Percentiles rank a stretch among this genome's conserved stretches.
phyloP scores from a whole-genome alignment of 2,329 filamentous ascomycete species.

The Cercospora beticola region DNA sequence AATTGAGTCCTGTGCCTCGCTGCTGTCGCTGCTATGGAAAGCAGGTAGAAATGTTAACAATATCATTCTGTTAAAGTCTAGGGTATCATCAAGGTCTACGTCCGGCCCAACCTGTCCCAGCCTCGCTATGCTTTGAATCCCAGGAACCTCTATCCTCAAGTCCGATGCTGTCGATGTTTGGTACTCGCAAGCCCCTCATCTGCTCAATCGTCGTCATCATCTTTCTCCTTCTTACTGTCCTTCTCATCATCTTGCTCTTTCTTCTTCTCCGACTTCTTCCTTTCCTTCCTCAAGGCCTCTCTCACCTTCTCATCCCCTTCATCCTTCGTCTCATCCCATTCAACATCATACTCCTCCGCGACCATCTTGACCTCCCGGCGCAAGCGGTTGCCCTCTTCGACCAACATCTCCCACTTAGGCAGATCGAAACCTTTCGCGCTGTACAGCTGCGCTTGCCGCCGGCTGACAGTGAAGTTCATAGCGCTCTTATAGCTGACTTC shows the following conservation, averaged over 20 bases:
- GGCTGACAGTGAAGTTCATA: slow-evolving; percentile 80
- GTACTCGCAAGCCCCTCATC: background rate
- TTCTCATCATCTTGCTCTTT: slow-evolving; percentile 55
- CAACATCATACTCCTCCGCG: slow-evolving; percentile 83
- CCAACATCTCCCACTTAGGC: slow-evolving; percentile 71
- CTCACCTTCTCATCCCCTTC: slow-evolving; percentile 36
- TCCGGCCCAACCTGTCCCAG: background rate
- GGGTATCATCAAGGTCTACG: slow-evolving; percentile 9
- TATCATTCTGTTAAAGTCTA: slow-evolving; percentile 6
- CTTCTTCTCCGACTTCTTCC: slow-evolving; percentile 31
- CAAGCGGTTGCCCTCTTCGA: slow-evolving; percentile 76
- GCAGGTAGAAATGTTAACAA: background rate
- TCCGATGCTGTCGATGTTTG: background rate
- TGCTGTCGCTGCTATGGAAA: background rate
- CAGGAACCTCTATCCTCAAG: background rate
- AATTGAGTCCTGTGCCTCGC: background rate
- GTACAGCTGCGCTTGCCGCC: slow-evolving; percentile 75
- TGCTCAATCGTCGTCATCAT: slow-evolving; percentile 44
- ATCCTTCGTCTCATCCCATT: slow-evolving; percentile 55
- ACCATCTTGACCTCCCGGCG: slow-evolving; percentile 76
- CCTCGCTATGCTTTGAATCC: slow-evolving; percentile 3
- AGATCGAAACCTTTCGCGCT: slow-evolving; percentile 72
- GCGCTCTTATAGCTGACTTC: slow-evolving; percentile 82
- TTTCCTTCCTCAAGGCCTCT: slow-evolving; percentile 57
- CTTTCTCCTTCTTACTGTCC: slow-evolving; percentile 51